A percentile compares a stretch with the other conserved stretches of the same genome.
These are phyloP conservation scores for Metschnikowia cubensis DNA, from an alignment of 805 yeast genomes.

Conservation along the genomic window DNA sequence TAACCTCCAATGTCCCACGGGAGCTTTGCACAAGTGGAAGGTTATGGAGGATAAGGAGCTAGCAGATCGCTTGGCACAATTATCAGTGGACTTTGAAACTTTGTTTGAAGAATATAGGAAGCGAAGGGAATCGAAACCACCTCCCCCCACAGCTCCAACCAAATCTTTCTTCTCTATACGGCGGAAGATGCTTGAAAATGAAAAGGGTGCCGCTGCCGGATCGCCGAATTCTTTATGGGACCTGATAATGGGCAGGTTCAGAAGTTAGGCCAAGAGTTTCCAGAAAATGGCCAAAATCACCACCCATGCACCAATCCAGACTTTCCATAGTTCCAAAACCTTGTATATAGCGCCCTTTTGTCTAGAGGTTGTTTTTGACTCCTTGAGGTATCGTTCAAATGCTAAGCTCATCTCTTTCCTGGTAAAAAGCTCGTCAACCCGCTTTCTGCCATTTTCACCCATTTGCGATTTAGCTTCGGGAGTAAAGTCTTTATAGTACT, in stretches of 20 bases:
- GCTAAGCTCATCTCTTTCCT: slow-evolving; percentile 42
- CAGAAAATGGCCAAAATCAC: background rate
- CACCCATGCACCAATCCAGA: slow-evolving; percentile 8
- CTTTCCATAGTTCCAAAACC: slow-evolving; percentile 9
- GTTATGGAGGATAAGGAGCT: slow-evolving; percentile 27
- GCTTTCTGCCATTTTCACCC: slow-evolving; percentile 33
- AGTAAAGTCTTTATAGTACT: slow-evolving; percentile 28
- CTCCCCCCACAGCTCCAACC: background rate
- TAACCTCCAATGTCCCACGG: slow-evolving; percentile 38
- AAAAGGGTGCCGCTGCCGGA: background rate
- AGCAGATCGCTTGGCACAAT: background rate
- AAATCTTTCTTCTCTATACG: background rate
- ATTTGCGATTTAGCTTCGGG: slow-evolving; percentile 17
- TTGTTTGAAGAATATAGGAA: background rate
- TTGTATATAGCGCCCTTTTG: slow-evolving; percentile 11
- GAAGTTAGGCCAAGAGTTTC: background rate
- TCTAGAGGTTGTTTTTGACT: slow-evolving; percentile 2
- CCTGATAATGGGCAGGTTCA: slow-evolving; percentile 10
- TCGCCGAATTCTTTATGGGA: slow-evolving; percentile 10
- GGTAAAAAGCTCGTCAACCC: slow-evolving; percentile 41
- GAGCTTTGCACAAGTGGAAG: slow-evolving; percentile 37
- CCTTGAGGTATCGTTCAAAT: slow-evolving; percentile 19
- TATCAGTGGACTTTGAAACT: background rate
- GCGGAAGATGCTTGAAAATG: background rate
- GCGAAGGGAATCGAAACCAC: background rate